Evolutionary conservation across 176 grass and related monocot species (phyloP).

Genomic region (Saccharum officinarum): DNA sequence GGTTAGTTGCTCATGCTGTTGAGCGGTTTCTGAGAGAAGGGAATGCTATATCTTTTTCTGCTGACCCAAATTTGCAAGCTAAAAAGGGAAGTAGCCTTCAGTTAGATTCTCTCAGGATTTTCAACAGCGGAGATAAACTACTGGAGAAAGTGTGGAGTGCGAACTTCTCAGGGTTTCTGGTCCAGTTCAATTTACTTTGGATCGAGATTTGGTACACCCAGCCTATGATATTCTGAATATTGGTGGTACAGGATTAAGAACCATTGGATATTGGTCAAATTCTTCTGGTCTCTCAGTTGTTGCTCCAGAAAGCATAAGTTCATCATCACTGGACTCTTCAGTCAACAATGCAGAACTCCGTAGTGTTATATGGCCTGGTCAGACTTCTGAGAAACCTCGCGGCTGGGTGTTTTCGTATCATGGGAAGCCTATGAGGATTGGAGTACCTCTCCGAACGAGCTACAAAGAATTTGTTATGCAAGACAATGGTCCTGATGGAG

Average conservation of each 20-base stretch:
- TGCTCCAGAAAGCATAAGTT: constrained; percentile 53
- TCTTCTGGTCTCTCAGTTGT: constrained; percentile 62
- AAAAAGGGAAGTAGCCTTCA: constrained; percentile 58
- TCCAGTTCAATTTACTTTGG: constrained; percentile 60
- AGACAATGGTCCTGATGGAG: constrained; percentile 53
- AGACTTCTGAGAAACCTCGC: constrained; percentile 59
- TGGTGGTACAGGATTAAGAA: constrained; percentile 62
- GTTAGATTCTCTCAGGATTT: constrained; percentile 56
- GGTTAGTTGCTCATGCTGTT: constrained; percentile 81
- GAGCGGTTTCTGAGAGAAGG: constrained; percentile 73
- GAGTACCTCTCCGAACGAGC: constrained; percentile 68
- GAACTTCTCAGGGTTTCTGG: constrained; percentile 84
- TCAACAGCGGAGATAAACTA: constrained; percentile 63
- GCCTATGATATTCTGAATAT: constrained; percentile 85
- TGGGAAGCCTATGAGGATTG: constrained; percentile 75
- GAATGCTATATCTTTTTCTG: constrained; percentile 65
- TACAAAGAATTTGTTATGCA: constrained; percentile 74
- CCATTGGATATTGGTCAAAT: constrained; percentile 84
- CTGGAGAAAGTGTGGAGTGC: constrained; percentile 55
- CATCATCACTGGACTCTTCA: constrained; percentile 34
- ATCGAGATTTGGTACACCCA: constrained; percentile 62
- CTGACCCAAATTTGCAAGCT: constrained; percentile 45
- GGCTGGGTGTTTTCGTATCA: constrained; percentile 83
- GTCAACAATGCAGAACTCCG: constrained; percentile 44
- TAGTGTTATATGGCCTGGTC: constrained; percentile 84